Conservation (phyloP, 139 green algal species). For the Volvox africanus region DNA sequence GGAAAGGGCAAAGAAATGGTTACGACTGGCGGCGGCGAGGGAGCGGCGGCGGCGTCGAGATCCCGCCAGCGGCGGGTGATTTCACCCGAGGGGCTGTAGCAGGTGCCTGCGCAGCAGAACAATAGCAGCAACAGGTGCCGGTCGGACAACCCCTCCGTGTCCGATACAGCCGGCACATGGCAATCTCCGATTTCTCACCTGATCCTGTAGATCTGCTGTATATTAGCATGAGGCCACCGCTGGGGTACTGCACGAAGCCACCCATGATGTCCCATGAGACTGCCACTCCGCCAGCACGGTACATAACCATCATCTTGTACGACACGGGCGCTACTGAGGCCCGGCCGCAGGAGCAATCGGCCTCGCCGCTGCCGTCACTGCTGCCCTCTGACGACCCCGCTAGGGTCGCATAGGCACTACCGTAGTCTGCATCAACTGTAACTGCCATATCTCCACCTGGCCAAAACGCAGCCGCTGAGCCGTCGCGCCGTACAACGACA, state of each 20-base stretch:
- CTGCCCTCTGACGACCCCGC: neutral
- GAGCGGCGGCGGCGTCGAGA: neutral
- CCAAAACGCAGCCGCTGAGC: constrained; percentile 49
- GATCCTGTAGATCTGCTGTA: constrained; percentile 6
- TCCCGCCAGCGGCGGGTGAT: constrained; percentile 43
- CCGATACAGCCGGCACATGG: neutral
- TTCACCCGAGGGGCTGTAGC: constrained; percentile 43
- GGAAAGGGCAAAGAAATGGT: neutral
- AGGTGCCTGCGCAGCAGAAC: constrained; percentile 34
- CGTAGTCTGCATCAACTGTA: constrained; percentile 53
- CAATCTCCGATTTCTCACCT: neutral
- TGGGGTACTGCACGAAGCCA: constrained; percentile 63
- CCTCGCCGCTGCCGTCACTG: neutral
- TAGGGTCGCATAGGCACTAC: neutral
- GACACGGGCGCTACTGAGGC: neutral
- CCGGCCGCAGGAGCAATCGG: neutral
- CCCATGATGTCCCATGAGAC: constrained; percentile 50
- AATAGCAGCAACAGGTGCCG: neutral
- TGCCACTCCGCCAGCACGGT: constrained; percentile 50
- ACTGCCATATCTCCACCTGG: constrained; percentile 55
- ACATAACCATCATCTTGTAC: constrained; percentile 50
- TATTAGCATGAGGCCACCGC: constrained; percentile 35
- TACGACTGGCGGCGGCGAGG: neutral
- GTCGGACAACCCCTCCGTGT: too few species aligned
- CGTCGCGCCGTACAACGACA: constrained; percentile 48